Evolutionary conservation across 192 early-diverging fungal species (phyloP), one percentile per base, ranked within the genome.

Genomic region (Cladochytrium replicatum): DNA sequence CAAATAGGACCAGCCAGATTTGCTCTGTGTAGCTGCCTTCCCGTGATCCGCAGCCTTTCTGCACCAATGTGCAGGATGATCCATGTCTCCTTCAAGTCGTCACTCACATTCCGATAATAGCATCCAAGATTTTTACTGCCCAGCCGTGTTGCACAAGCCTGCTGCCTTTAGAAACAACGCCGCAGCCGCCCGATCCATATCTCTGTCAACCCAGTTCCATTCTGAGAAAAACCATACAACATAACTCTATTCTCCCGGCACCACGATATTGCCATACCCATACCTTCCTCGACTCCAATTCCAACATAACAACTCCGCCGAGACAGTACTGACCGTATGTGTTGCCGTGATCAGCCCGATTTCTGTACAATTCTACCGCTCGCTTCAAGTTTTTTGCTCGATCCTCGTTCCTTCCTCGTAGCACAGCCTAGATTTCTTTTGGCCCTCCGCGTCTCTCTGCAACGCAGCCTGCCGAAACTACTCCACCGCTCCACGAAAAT

Each of bases 51-150:
- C 72, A 25, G 78, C 63, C 25, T 54, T 42, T 24, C 54, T 42
- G 52, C 74, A 81, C 64, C 76, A 84, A 63, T 71, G 72, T 6
- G 48, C 29, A 28, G 68, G 69, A 27, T 71, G 68, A 6, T 57
- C 23, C 22, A 46, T 38, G 44, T 74, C 60, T 39, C 68, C 60
- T 21, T 48, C 9, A 0, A 82, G 67, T 2, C 82, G n/a, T n/a
- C 82, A 45, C 72, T 64, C 17, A 80, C 82, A 48, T 60, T 75
- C 9, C 69, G 71, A 55, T 75, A 85, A 43, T 76, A 82, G 41
- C 67, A 76, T 6, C 78, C 83, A n/a, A 85, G 63, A 46, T 81
- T 85, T n/a, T 47, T 72, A 77, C 49, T 84, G 81, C 7, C 81
- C 79, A 65, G 64, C 65, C 9, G 77, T 63, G 50, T 78, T 77